Evolutionary conservation across 1,284 basidiomycete genomes (phyloP).

Genomic region (Mycosarcoma maydis): DNA sequence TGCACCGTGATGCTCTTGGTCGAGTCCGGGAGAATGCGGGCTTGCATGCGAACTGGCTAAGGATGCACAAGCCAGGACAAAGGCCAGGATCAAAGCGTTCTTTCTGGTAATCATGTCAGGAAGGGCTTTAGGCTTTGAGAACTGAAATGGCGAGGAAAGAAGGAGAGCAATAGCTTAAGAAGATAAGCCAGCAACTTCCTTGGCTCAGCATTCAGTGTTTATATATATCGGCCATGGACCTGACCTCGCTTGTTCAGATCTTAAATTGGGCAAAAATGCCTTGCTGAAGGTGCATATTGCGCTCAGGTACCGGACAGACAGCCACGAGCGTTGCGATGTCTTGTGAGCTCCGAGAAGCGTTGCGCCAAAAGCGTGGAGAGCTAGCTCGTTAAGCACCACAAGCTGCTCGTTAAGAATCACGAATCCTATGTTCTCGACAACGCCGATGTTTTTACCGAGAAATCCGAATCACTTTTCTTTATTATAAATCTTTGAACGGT

Average conservation of each 20-base stretch:
- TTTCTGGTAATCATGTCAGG: constrained; percentile 16
- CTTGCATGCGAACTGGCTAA: constrained; percentile 16
- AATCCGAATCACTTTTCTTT: background rate
- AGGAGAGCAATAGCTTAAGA: background rate
- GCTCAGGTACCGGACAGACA: no score
- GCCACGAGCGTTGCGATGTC: no score
- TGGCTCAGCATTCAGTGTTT: no score
- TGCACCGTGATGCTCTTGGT: constrained; percentile 45
- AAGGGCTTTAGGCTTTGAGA: background rate
- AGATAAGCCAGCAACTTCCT: no score
- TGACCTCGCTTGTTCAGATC: no score
- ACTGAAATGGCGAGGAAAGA: background rate
- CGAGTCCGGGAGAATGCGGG: constrained; percentile 25
- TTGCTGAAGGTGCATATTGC: no score
- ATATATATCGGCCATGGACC: no score
- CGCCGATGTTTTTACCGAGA: constrained; percentile 14
- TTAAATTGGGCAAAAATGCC: no score
- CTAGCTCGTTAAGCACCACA: constrained; percentile 1
- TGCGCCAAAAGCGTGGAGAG: constrained; percentile 3
- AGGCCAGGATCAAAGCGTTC: background rate
- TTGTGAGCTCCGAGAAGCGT: no score
- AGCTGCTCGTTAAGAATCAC: constrained; percentile 14
- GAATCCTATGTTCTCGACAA: background rate
- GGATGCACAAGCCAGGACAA: constrained; percentile 3
- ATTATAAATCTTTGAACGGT: background rate